Percentiles rank a stretch among this genome's conserved stretches.
Evolutionary conservation across 331 rosid genomes (phyloP).

Genomic region (Rosa hybrid): DNA sequence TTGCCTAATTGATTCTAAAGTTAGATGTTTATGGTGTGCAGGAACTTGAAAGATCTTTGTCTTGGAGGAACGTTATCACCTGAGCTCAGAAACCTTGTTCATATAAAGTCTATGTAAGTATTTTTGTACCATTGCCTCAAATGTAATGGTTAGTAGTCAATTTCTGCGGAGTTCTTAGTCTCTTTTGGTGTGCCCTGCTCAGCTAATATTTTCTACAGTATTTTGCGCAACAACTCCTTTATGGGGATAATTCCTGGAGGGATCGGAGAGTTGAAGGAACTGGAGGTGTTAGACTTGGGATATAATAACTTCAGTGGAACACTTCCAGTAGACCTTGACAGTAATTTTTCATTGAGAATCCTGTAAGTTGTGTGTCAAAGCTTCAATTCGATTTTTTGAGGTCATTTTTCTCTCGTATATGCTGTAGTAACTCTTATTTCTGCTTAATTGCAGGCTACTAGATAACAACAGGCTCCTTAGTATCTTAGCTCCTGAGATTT

Average conservation of each 20-base stretch:
- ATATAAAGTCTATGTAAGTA: conserved; percentile 78
- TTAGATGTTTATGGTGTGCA: conserved; percentile 32
- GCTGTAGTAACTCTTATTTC: conserved; percentile 15
- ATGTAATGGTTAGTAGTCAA: neutral
- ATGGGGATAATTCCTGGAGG: conserved; percentile 64
- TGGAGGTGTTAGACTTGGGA: conserved; percentile 92
- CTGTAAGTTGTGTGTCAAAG: conserved; percentile 59
- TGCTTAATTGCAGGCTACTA: conserved; percentile 61
- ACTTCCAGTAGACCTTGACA: conserved; percentile 66
- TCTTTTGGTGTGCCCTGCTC: conserved; percentile 22
- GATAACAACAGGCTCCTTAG: conserved; percentile 74
- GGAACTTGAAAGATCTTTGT: conserved; percentile 81
- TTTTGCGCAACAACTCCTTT: conserved; percentile 83
- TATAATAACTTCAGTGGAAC: conserved; percentile 72
- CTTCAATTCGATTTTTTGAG: conserved; percentile 5
- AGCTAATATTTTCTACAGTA: conserved; percentile 45
- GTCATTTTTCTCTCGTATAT: neutral
- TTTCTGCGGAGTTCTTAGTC: conserved; percentile 6
- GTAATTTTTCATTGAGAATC: conserved; percentile 56
- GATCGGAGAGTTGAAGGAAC: conserved; percentile 58
- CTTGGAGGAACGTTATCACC: conserved; percentile 71
- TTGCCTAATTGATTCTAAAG: conserved; percentile 23
- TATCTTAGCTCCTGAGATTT: conserved; percentile 60
- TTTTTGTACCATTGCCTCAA: conserved; percentile 1
- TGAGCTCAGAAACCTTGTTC: conserved; percentile 60